Evolutionary conservation across 176 grass and related monocot genomes (phyloP).

Genomic region (Carex pumila): DNA sequence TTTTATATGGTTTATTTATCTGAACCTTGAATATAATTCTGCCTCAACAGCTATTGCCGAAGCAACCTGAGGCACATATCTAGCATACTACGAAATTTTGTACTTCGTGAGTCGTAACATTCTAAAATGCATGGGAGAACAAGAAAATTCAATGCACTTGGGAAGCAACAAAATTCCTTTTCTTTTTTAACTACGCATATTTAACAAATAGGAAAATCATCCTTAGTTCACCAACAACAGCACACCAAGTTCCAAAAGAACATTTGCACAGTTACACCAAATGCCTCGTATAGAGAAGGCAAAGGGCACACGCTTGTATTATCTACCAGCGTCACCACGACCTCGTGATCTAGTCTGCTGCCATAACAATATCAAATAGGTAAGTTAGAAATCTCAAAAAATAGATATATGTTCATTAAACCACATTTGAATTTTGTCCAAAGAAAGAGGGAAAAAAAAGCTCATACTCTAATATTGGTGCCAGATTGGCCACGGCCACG

Average conservation of each 20-base stretch:
- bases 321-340: not conserved
- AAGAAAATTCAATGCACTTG: not conserved
- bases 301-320: not conserved
- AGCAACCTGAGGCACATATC: too few relatives aligned
- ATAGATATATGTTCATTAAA: not conserved
- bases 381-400: not conserved
- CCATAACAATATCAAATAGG: not conserved
- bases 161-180: not conserved
- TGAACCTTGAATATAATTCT: too few relatives aligned
- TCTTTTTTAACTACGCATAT: not conserved
- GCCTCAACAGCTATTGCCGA: too few relatives aligned
- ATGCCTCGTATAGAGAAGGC: not conserved
- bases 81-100: not conserved
- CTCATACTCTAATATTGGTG: slow-evolving; percentile 28
- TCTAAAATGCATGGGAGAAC: not conserved
- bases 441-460: not conserved
- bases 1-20: too few relatives aligned
- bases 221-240: not conserved
- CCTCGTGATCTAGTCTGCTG: slow-evolving; percentile 2
- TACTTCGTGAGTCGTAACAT: not conserved
- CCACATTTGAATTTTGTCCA: not conserved
- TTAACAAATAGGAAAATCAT: not conserved
- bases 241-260: not conserved
- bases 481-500: slow-evolving; percentile 22
- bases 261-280: not conserved